These are phyloP conservation scores for Cornus florida DNA, from an alignment of 148 eudicot species.

Conservation along the genomic window DNA sequence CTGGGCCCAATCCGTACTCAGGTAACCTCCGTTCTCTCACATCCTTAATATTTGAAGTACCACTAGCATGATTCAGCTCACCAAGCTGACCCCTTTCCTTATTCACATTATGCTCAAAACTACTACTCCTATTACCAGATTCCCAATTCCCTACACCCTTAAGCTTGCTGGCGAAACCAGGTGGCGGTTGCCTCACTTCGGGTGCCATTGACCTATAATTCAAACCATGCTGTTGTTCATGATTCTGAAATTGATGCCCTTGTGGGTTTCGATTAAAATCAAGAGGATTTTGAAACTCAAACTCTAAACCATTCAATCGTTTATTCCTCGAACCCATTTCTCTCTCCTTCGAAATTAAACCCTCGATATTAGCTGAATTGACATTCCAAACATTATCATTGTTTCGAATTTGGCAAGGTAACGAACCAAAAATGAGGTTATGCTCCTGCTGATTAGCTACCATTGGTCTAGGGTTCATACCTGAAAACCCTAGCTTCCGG, in stretches of 20 bases:
- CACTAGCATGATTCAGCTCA: slow-evolving; percentile 30
- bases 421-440: slow-evolving; percentile 44
- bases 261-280: neutral
- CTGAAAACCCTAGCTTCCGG: slow-evolving; percentile 24
- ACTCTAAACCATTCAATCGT: slow-evolving; percentile 13
- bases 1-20: slow-evolving; percentile 34
- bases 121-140: slow-evolving; percentile 15
- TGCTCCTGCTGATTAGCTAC: slow-evolving; percentile 19
- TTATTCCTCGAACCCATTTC: neutral
- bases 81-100: slow-evolving; percentile 36
- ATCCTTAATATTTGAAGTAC: slow-evolving; percentile 17
- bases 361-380: neutral
- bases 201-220: slow-evolving; percentile 10
- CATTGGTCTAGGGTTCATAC: slow-evolving; percentile 6
- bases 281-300: slow-evolving; percentile 14
- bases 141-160: slow-evolving; percentile 19
- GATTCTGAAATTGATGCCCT: slow-evolving; percentile 3
- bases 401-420: slow-evolving; percentile 10
- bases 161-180: slow-evolving; percentile 53
- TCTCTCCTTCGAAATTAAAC: neutral
- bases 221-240: slow-evolving; percentile 15
- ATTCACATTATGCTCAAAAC: slow-evolving; percentile 32
- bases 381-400: neutral
- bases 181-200: slow-evolving; percentile 52
- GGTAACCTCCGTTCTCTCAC: slow-evolving; percentile 27